phyloP scores from a whole-genome alignment of 345 rosid genomes.

The Murraya koenigii region DNA sequence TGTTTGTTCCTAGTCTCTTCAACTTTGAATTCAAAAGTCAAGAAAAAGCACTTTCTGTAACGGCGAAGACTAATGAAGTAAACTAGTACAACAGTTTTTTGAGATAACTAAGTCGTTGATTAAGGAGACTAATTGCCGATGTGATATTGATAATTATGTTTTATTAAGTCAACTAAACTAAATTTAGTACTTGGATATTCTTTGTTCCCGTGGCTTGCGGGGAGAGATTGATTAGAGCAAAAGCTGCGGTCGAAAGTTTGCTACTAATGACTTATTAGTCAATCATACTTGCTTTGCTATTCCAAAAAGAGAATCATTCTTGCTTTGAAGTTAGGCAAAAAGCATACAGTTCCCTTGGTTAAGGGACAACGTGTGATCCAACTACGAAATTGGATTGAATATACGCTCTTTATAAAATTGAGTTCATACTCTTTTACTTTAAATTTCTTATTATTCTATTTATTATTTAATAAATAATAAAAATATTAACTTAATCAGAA shows the following conservation, averaged over 20 bases:
- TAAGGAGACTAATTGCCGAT: not conserved
- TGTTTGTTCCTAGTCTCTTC: not conserved
- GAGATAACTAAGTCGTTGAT: not conserved
- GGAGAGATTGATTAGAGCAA: not conserved
- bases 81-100: too few relatives aligned
- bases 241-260: too few relatives aligned
- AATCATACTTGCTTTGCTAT: not conserved
- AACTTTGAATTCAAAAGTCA: not conserved
- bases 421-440: too few relatives aligned
- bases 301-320: too few relatives aligned
- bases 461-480: too few relatives aligned
- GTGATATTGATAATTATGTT: not conserved
- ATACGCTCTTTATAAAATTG: too few relatives aligned
- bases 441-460: too few relatives aligned
- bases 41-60: not conserved
- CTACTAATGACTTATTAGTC: not conserved
- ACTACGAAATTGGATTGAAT: too few relatives aligned
- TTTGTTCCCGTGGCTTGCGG: conserved; percentile 13
- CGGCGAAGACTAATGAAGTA: not conserved
- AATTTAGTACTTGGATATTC: not conserved
- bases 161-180: not conserved
- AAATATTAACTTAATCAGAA: too few relatives aligned
- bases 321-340: too few relatives aligned
- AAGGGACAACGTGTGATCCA: too few relatives aligned
- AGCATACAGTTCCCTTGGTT: too few relatives aligned